Base-by-base conservation (phyloP, 2,329 filamentous ascomycete species). In the Fragosphaeria purpurea region DNA sequence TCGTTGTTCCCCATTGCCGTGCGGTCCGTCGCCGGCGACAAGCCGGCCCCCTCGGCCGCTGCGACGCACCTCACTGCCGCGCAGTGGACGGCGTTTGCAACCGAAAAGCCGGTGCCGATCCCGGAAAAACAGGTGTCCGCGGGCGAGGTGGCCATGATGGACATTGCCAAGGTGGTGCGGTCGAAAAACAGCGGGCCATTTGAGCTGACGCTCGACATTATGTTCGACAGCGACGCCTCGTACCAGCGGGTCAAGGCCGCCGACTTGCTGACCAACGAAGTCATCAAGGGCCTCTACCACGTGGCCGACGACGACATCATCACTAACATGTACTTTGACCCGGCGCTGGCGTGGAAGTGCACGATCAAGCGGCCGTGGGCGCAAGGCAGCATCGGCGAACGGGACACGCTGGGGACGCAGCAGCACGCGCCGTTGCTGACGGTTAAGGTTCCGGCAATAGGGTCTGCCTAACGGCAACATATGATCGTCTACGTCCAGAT, bases 171-270 rank as follows among this genome's bases (percentile, higher is more conserved):
- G 2, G 63, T 74, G 1, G 56, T 76, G 1, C 66, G 74, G 0
- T 73, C 70, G 10, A 79, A 77, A 57, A 77, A 76, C 42, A 62
- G 72, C 0, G 73, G 73, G 0, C 73, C 74, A 0, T 78, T 67
- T 52, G 73, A 77, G 54, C 63, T 77, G 52, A 50, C 48, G 12
- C 9, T 50, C 22, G 48, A 50, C 41, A 34, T 45, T 37, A 39
- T 50, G 30, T 50, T 50, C 37, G 42, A 45, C 30, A n/a, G 22
- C 48, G 10, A 30, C 12, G 37, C 42, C 6, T 10, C 32, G 4
- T 50, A 50, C 42, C 22, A 35, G 10, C 48, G 43, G 13, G 48
- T 46, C 41, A 50, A 50, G 43, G 8, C 22, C 11, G 34, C 48
- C 31, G 35, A 35, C 4, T 35, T 45, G 5, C 22, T 50, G 48